Base-by-base conservation (phyloP, 2,329 filamentous ascomycete species). In the Cercospora brassicicola region DNA sequence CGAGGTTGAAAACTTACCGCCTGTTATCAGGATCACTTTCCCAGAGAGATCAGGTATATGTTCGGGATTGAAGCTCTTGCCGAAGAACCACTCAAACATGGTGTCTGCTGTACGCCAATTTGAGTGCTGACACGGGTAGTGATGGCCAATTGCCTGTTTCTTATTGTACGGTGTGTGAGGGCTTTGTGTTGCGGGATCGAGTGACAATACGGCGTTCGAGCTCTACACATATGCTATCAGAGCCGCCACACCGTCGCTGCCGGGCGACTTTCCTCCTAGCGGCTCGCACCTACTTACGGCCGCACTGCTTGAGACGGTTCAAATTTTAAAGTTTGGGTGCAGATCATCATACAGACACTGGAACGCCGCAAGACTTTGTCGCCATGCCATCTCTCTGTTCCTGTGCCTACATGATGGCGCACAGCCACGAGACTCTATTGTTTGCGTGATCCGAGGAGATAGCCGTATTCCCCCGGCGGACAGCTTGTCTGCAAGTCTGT, bases 31-130 rank as follows among this genome's bases (percentile, higher is more conserved):
- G 23, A 78, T 74, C 26, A 78, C 74, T 63, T 78, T 78, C 28
- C 74, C 74, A 3, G 69, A 62, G 8, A 79, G 74, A 59, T 72
- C 70, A 20, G 76, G 77, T 48, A 79, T 79, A 62, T 78, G 72
- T 13, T 72, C 67, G 2, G 77, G 76, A 26, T 76, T 67, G 67
- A 76, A 79, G 36, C 53, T 64, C 65, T 72, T 72, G 23, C 69
- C 68, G 31, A 70, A 70, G 9, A 71, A 64, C 68, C 68, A 71
- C 33, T 69, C 63, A 3, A 69, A 63, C 70, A 71, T 71, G 20
- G n/a, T 55, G 18, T 4, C 9, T 13, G 45, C 45, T 23, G 11
- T 23, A 51, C 20, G 45, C 26, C 1, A 23, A 23, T 23, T 48
- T 23, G 45, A 51, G 45, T 23, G 18, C 45, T 51, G 45, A 51